Evolutionary conservation across 2,329 filamentous ascomycete species (phyloP).

Genomic region (Ascochyta viciae-villosae): DNA sequence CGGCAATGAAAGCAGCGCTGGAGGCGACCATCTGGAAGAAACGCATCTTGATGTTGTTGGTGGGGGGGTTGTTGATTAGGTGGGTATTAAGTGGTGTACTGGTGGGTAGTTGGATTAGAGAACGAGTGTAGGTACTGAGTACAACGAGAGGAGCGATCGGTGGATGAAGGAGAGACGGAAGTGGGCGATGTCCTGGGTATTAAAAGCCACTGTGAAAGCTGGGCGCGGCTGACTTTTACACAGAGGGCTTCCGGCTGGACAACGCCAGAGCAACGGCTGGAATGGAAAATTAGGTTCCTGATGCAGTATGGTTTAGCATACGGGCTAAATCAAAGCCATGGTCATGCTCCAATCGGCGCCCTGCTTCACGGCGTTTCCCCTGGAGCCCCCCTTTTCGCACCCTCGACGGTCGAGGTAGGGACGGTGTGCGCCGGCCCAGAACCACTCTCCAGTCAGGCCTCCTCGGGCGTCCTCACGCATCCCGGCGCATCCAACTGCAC

Average conservation of each 20-base stretch:
- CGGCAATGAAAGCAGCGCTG: constrained; percentile 46
- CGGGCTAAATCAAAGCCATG: constrained; percentile 29
- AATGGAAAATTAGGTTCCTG: constrained; percentile 41
- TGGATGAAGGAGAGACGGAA: constrained; percentile 26
- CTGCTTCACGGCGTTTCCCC: constrained; percentile 3
- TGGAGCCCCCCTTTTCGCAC: constrained; percentile 30
- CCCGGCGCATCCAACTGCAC: constrained; percentile 26
- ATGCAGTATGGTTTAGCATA: constrained; percentile 27
- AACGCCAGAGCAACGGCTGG: constrained; percentile 41
- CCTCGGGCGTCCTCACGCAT: constrained; percentile 19
- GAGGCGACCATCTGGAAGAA: constrained; percentile 58
- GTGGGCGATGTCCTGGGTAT: constrained; percentile 22
- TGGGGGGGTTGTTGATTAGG: constrained; percentile 25
- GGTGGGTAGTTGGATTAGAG: constrained; percentile 26
- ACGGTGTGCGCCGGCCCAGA: constrained; percentile 22
- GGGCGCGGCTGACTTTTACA: constrained; percentile 36
- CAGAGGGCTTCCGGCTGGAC: constrained; percentile 27
- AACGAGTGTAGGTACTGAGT: constrained; percentile 39
- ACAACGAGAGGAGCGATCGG: constrained; percentile 29
- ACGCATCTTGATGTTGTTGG: constrained; percentile 54
- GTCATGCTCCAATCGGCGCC: constrained; percentile 32
- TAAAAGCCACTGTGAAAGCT: constrained; percentile 13
- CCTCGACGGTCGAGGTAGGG: constrained; percentile 18
- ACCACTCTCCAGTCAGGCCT: constrained; percentile 18
- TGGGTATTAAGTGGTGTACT: constrained; percentile 22